These are phyloP conservation scores for Monotropa hypopitys DNA, from an alignment of 179 eudicot species.

Conservation along the genomic window DNA sequence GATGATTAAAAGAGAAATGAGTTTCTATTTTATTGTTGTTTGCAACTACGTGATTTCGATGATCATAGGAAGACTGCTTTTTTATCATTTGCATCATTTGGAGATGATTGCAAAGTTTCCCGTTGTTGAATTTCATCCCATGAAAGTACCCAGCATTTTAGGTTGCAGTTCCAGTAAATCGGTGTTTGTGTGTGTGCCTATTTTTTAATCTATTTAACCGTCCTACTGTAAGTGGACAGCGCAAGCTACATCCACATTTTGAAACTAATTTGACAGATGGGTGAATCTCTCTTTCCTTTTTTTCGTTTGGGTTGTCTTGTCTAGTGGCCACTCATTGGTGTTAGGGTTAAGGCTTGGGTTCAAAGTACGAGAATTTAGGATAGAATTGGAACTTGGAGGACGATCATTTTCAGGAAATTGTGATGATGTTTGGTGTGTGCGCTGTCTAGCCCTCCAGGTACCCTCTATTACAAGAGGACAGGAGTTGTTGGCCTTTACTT, in stretches of 20 bases:
- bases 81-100: not conserved
- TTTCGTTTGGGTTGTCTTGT: not conserved
- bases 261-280: not conserved
- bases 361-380: not conserved
- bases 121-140: not conserved
- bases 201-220: not conserved
- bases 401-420: not conserved
- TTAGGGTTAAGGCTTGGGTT: not conserved
- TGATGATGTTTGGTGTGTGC: not conserved
- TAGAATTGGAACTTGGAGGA: not conserved
- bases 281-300: not conserved
- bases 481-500: not conserved
- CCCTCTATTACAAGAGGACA: not conserved
- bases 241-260: not conserved
- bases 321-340: not conserved
- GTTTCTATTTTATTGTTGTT: not conserved
- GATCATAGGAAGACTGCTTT: not conserved
- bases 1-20: not conserved
- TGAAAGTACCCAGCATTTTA: not conserved
- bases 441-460: not conserved
- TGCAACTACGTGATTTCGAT: not conserved
- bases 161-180: not conserved
- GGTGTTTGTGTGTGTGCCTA: not conserved
- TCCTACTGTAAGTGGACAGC: not conserved
- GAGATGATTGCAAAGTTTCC: not conserved